A percentile compares a stretch with the other conserved stretches of the same genome.
phyloP scores from a whole-genome alignment of 371 early-diverging fungal species.

The Mucor circinelloides region DNA sequence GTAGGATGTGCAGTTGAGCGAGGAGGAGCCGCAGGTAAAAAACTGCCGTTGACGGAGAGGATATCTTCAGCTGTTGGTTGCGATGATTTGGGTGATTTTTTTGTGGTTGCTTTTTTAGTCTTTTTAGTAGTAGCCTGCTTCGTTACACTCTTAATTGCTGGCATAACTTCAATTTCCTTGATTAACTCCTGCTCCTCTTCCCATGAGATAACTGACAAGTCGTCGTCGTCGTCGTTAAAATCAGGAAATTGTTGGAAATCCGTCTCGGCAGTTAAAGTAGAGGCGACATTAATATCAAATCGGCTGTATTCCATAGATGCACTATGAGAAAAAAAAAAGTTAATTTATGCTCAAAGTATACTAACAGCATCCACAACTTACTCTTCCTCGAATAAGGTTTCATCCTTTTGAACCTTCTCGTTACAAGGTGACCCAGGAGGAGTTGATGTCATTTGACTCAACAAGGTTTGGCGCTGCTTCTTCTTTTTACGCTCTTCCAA shows the following conservation, averaged over 20 bases:
- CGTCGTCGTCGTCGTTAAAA: slow-evolving; percentile 9
- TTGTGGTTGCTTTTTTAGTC: neutral
- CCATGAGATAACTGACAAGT: slow-evolving; percentile 9
- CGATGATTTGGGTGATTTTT: neutral
- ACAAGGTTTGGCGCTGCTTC: slow-evolving; percentile 11
- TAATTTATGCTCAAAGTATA: neutral
- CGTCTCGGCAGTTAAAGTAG: neutral
- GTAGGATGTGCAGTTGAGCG: slow-evolving; percentile 35
- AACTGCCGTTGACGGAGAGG: neutral
- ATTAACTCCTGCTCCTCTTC: slow-evolving; percentile 3
- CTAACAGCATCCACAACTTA: neutral
- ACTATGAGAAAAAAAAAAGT: neutral
- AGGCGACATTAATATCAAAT: neutral
- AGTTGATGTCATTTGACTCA: neutral
- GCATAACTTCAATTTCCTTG: neutral
- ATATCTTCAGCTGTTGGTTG: neutral
- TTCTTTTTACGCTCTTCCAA: slow-evolving; percentile 22
- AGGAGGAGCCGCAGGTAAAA: slow-evolving; percentile 7
- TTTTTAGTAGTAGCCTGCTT: neutral
- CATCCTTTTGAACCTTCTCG: neutral
- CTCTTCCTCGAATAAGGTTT: slow-evolving; percentile 11
- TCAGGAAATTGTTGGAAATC: neutral
- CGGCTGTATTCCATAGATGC: slow-evolving; percentile 12
- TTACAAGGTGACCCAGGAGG: slow-evolving; percentile 5
- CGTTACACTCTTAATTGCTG: neutral